These are phyloP conservation scores for Aspergillus intermedius DNA, from an alignment of 2,329 filamentous ascomycete genomes.

Conservation along the genomic window DNA sequence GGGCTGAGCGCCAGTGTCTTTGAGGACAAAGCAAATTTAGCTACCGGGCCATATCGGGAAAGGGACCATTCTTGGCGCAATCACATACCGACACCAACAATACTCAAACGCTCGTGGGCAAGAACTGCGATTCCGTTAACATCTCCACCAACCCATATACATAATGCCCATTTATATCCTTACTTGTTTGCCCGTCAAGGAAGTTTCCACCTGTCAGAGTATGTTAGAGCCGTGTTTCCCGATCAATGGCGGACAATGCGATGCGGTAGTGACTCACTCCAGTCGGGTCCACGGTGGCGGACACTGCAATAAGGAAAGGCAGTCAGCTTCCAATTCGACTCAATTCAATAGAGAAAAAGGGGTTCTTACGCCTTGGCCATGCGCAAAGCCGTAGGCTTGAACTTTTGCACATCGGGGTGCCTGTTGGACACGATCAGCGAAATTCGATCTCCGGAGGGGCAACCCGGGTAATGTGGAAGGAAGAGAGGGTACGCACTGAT, in stretches of 20 bases:
- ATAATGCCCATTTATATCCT: conserved; percentile 4
- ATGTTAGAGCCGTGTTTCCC: conserved; percentile 15
- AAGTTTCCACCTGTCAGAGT: conserved; percentile 68
- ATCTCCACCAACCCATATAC: conserved; percentile 1
- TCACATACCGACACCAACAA: conserved; percentile 82
- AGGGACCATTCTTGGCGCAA: background rate
- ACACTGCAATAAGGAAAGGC: conserved; percentile 52
- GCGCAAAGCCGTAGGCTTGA: conserved; percentile 89
- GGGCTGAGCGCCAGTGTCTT: conserved; percentile 95
- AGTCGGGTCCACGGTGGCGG: conserved; percentile 94
- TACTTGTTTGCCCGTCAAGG: conserved; percentile 86
- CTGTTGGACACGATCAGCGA: conserved; percentile 31
- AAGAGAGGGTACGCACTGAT: conserved; percentile 58
- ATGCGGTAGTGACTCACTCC: conserved; percentile 63
- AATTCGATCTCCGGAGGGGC: conserved; percentile 4
- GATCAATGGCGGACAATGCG: conserved; percentile 2
- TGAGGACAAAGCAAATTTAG: conserved; percentile 7
- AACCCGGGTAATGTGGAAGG: conserved; percentile 3
- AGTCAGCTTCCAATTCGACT: conserved; percentile 25
- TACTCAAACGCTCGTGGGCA: conserved; percentile 94
- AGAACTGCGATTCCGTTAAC: conserved; percentile 57
- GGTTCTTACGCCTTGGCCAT: conserved; percentile 82
- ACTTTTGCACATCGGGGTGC: conserved; percentile 90
- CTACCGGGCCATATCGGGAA: background rate
- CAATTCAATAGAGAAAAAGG: conserved; percentile 3